Evolutionary conservation across 768 basidiomycete genomes (phyloP).

Genomic region (Hirschioporus abietinus): DNA sequence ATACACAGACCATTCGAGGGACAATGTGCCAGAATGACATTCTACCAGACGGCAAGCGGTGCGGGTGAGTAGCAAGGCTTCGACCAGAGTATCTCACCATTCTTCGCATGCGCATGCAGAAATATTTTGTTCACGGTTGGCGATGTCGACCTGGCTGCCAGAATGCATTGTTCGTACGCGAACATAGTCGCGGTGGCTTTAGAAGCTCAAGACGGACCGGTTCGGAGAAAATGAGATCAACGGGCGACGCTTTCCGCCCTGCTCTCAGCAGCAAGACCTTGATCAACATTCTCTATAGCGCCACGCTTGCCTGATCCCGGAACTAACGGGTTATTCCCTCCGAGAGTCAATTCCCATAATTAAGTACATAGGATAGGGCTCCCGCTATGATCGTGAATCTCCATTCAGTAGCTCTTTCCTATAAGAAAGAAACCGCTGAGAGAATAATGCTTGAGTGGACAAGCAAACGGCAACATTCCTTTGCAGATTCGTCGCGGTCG

Average conservation of each 20-base stretch:
- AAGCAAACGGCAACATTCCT: neutral
- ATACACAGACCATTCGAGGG: neutral
- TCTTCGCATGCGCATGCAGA: neutral
- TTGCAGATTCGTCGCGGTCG: neutral
- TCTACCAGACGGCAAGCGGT: neutral
- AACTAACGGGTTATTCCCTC: neutral
- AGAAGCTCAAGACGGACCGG: neutral
- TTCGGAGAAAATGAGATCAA: neutral
- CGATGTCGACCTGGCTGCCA: neutral
- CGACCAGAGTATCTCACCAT: neutral
- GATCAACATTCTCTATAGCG: neutral
- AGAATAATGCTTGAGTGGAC: neutral
- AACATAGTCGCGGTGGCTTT: neutral
- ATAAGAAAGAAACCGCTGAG: neutral
- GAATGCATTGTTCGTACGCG: neutral
- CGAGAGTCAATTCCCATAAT: neutral
- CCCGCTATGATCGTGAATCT: neutral
- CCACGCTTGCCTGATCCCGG: neutral
- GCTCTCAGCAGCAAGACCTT: neutral
- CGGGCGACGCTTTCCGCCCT: neutral
- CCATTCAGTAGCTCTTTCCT: neutral
- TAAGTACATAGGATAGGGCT: neutral
- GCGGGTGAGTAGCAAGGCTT: neutral
- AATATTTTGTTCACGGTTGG: neutral
- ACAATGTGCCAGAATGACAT: too few relatives aligned